Conservation (phyloP, 805 yeast genomes). For the Vanderwaltozyma tropicalis region DNA sequence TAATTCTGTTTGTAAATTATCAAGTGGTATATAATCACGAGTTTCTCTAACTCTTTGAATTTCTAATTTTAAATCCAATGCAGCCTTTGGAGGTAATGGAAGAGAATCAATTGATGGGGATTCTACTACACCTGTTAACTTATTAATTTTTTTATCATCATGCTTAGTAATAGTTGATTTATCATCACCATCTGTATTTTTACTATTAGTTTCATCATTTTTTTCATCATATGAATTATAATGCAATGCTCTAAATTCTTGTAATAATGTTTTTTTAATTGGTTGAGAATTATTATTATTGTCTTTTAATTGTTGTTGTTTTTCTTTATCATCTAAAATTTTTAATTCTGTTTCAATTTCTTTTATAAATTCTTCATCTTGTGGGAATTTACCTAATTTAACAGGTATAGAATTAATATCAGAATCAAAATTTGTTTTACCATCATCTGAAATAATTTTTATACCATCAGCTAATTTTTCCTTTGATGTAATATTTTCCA, state of each 20-base stretch:
- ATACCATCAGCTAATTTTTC: conserved; percentile 27
- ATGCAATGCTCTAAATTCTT: conserved; percentile 52
- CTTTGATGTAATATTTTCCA: conserved; percentile 28
- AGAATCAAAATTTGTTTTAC: conserved; percentile 22
- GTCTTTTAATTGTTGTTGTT: conserved; percentile 24
- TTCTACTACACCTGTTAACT: conserved; percentile 27
- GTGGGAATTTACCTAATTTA: conserved; percentile 72
- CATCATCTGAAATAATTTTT: conserved; percentile 16
- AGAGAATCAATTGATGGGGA: conserved; percentile 65
- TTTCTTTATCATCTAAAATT: conserved; percentile 60
- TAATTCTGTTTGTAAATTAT: conserved; percentile 61
- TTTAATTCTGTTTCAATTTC: conserved; percentile 80
- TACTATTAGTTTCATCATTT: conserved; percentile 5
- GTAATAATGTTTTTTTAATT: conserved; percentile 40
- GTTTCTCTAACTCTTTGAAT: conserved; percentile 74
- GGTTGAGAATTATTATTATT: conserved; percentile 1
- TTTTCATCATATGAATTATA: conserved; percentile 24
- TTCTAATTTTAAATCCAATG: conserved; percentile 69
- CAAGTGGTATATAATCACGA: conserved; percentile 60
- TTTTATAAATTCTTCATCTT: conserved; percentile 72
- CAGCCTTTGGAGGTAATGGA: conserved; percentile 80
- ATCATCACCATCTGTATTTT: conserved; percentile 1
- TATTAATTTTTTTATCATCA: conserved; percentile 5
- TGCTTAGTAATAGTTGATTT: conserved; percentile 4
- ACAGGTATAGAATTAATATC: conserved; percentile 38